A percentile compares a stretch with the other conserved stretches of the same genome.
These are phyloP conservation scores for Salix viminalis DNA, from an alignment of 345 rosid genomes.

Conservation along the genomic window DNA sequence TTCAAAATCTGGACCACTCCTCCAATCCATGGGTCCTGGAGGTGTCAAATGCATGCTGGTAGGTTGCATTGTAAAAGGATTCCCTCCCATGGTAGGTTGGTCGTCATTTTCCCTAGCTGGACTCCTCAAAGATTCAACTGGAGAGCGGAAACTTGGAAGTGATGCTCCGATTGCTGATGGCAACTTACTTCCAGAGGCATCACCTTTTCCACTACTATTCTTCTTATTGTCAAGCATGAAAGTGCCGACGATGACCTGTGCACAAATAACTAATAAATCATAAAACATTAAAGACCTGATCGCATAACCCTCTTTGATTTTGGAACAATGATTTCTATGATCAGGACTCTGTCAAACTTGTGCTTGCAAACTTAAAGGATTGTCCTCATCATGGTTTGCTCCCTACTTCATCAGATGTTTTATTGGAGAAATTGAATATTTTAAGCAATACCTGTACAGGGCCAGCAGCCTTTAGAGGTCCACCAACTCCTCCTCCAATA, in stretches of 20 bases:
- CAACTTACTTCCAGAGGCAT: conserved; percentile 46
- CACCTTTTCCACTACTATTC: conserved; percentile 42
- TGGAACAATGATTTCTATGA: neutral
- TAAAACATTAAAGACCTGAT: neutral
- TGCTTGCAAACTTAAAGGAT: neutral
- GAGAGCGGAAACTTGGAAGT: conserved; percentile 33
- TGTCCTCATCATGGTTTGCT: neutral
- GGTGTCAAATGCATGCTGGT: conserved; percentile 43
- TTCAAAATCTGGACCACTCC: conserved; percentile 41
- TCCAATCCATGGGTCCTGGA: conserved; percentile 49
- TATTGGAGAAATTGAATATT: neutral
- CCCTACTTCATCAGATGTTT: neutral
- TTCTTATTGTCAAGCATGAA: conserved; percentile 49
- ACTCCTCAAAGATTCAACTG: conserved; percentile 49
- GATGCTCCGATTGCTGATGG: conserved; percentile 50
- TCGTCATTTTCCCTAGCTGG: conserved; percentile 39
- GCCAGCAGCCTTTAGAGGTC: conserved; percentile 76
- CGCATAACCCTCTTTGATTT: neutral
- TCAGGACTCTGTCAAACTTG: neutral
- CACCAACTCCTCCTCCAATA: conserved; percentile 92
- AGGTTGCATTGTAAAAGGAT: conserved; percentile 52
- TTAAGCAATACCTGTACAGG: conserved; percentile 69
- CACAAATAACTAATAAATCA: conserved; percentile 3
- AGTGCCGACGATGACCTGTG: conserved; percentile 67
- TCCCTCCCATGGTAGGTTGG: conserved; percentile 39